Conservation (phyloP, 257 asterid species). For the Solanum gandarillasii region DNA sequence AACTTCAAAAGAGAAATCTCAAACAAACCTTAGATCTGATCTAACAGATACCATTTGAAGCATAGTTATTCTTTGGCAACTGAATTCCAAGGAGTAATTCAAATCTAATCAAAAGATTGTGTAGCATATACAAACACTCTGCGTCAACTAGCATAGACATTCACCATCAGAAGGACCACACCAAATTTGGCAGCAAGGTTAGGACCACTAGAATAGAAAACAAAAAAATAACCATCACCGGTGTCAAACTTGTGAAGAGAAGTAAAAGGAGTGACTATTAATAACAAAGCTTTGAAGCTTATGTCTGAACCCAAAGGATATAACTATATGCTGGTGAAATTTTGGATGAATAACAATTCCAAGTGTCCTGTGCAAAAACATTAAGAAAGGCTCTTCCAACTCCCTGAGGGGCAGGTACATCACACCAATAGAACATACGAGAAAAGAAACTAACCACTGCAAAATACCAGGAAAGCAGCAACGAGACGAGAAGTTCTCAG, state of each 20-base stretch:
- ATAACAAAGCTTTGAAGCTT: background rate
- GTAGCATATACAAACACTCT: background rate
- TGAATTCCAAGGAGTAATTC: background rate
- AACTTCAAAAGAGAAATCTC: background rate
- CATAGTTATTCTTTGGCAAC: background rate
- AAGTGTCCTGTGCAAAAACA: background rate
- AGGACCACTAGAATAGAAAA: background rate
- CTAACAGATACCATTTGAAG: background rate
- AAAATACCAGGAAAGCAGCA: background rate
- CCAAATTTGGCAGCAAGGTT: background rate
- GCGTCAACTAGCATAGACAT: background rate
- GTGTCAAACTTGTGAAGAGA: background rate
- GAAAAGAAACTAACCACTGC: background rate
- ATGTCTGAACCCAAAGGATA: background rate
- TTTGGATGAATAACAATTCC: background rate
- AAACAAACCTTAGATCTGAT: background rate
- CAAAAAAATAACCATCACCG: background rate
- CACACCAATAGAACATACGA: background rate
- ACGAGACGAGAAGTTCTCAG: background rate
- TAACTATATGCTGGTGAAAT: background rate
- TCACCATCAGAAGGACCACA: background rate
- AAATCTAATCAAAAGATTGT: background rate
- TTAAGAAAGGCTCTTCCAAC: background rate
- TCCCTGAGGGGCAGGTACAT: background rate
- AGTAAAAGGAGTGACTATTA: background rate